Evolutionary conservation across 1,284 basidiomycete species (phyloP).

Genomic region (Ceratobasidium sp.): DNA sequence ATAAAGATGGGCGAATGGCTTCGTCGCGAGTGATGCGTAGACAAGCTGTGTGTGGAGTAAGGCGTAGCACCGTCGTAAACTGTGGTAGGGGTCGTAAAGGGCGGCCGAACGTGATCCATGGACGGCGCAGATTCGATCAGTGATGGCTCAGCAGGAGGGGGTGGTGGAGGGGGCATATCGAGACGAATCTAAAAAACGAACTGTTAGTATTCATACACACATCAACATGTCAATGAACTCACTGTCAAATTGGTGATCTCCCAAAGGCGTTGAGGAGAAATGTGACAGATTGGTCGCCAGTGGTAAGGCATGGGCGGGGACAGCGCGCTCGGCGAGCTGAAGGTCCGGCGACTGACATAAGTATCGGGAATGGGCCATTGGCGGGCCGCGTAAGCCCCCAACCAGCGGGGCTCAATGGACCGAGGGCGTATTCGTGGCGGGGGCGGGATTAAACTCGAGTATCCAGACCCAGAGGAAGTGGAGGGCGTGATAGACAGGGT

Average conservation of each 20-base stretch:
- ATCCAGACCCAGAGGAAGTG: neutral
- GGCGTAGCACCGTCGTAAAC: slow-evolving; percentile 4
- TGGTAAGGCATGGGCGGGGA: slow-evolving; percentile 33
- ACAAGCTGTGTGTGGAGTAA: slow-evolving; percentile 1
- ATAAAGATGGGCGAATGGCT: neutral
- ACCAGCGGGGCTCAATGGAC: slow-evolving; percentile 29
- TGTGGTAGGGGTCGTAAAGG: slow-evolving; percentile 22
- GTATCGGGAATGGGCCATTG: slow-evolving; percentile 23
- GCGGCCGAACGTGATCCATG: neutral
- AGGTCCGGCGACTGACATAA: slow-evolving; percentile 25
- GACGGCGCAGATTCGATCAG: neutral
- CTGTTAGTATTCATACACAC: neutral
- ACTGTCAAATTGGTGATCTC: slow-evolving; percentile 37
- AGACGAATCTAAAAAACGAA: slow-evolving; percentile 6
- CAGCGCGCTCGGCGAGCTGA: slow-evolving; percentile 37
- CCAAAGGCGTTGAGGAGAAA: slow-evolving; percentile 32
- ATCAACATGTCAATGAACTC: neutral
- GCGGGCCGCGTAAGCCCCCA: slow-evolving; percentile 11
- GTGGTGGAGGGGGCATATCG: slow-evolving; percentile 3
- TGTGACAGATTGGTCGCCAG: slow-evolving; percentile 36
- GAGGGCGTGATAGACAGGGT: neutral
- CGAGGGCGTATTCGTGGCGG: slow-evolving; percentile 4
- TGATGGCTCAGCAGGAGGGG: slow-evolving; percentile 19
- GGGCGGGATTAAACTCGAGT: slow-evolving; percentile 27
- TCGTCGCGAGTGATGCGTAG: slow-evolving; percentile 1